phyloP scores from a whole-genome alignment of 2,329 filamentous ascomycete genomes.

The Rhynchosporium graminicola region DNA sequence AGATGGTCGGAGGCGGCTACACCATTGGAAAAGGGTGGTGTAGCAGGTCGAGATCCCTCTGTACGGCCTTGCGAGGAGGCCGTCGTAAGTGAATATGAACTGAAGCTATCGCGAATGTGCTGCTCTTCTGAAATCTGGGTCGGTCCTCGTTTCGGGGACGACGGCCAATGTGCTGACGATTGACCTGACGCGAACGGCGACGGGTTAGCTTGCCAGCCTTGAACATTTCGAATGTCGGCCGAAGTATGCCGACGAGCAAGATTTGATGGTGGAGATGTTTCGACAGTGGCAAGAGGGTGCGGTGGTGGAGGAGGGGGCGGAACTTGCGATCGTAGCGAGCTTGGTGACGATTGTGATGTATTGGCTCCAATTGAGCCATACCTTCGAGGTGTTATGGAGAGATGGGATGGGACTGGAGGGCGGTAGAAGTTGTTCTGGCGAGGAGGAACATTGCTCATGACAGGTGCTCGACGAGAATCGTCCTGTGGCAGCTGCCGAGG shows the following conservation, averaged over 20 bases:
- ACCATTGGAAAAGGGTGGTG: conserved; percentile 39
- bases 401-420: conserved; percentile 77
- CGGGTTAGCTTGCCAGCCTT: conserved; percentile 68
- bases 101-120: conserved; percentile 61
- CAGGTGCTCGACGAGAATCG: conserved; percentile 69
- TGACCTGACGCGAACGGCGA: conserved; percentile 69
- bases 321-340: conserved; percentile 67
- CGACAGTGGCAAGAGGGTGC: conserved; percentile 64
- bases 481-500: conserved; percentile 86
- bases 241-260: conserved; percentile 87
- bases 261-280: conserved; percentile 62
- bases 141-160: conserved; percentile 58
- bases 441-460: conserved; percentile 57
- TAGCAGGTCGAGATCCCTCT: conserved; percentile 39
- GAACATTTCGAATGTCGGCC: conserved; percentile 83
- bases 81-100: conserved; percentile 58
- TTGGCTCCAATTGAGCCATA: conserved; percentile 81
- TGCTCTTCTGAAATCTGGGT: conserved; percentile 55
- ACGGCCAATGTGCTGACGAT: conserved; percentile 64
- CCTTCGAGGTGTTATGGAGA: conserved; percentile 72
- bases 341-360: conserved; percentile 69
- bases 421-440: conserved; percentile 69
- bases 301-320: conserved; percentile 62
- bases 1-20: conserved; percentile 35
- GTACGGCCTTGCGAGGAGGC: conserved; percentile 37